Evolutionary conservation across 257 asterid species (phyloP).

Genomic region (Handroanthus guayacan): DNA sequence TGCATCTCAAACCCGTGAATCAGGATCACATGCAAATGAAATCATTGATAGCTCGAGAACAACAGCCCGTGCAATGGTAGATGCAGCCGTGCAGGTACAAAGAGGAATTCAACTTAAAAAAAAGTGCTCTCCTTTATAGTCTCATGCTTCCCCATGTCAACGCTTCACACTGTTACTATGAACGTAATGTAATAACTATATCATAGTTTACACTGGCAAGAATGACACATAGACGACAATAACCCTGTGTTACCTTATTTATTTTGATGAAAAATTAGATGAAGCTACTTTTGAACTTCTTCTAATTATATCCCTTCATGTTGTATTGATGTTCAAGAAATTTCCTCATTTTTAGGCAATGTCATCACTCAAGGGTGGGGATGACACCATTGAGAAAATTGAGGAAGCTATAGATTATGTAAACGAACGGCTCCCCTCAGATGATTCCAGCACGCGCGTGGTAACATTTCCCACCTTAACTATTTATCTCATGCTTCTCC

Average conservation of each 20-base stretch:
- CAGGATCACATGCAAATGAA: slow-evolving; percentile 67
- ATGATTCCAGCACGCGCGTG: slow-evolving; percentile 39
- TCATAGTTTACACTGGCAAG: neutral
- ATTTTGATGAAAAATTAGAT: neutral
- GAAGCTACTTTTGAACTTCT: neutral
- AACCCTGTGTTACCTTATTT: neutral
- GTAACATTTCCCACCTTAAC: slow-evolving; percentile 47
- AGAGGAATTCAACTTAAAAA: neutral
- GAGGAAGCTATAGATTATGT: slow-evolving; percentile 72
- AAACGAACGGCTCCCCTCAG: slow-evolving; percentile 47
- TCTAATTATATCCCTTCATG: neutral
- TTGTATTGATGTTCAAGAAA: neutral
- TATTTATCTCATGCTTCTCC: slow-evolving; percentile 19
- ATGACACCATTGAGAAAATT: slow-evolving; percentile 56
- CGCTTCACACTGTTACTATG: neutral
- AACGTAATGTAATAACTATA: neutral
- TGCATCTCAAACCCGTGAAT: slow-evolving; percentile 53
- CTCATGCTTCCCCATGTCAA: slow-evolving; percentile 6
- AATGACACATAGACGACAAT: neutral
- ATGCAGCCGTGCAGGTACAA: slow-evolving; percentile 84
- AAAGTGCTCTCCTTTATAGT: neutral
- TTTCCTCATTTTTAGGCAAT: slow-evolving; percentile 56
- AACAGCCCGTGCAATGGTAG: slow-evolving; percentile 83
- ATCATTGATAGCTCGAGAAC: slow-evolving; percentile 73
- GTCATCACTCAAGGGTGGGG: slow-evolving; percentile 65